phyloP scores from a whole-genome alignment of 2,329 filamentous ascomycete genomes.

The Claviceps digitariae region DNA sequence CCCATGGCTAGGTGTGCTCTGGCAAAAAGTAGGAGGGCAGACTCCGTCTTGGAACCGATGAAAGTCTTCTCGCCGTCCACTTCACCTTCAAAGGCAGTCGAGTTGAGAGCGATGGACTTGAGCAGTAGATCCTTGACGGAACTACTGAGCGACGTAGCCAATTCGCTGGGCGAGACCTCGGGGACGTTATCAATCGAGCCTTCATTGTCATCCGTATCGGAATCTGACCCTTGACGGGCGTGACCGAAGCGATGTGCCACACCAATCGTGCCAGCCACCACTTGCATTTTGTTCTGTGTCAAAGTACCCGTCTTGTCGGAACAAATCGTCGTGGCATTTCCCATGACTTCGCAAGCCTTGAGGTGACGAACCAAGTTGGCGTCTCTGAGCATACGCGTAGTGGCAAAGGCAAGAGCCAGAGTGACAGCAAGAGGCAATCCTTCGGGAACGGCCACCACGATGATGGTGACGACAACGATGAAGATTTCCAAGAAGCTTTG shows the following conservation, averaged over 20 bases:
- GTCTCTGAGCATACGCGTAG: slow-evolving; percentile 63
- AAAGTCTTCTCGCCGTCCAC: slow-evolving; percentile 53
- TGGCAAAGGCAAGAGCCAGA: slow-evolving; percentile 62
- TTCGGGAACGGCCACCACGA: slow-evolving; percentile 69
- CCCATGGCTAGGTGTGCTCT: slow-evolving; percentile 54
- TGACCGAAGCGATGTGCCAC: slow-evolving; percentile 41
- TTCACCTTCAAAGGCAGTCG: slow-evolving; percentile 64
- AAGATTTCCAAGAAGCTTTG: slow-evolving; percentile 65
- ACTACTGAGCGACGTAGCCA: slow-evolving; percentile 30
- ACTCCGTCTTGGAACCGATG: slow-evolving; percentile 68
- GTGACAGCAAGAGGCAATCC: slow-evolving; percentile 68
- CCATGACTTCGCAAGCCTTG: slow-evolving; percentile 71
- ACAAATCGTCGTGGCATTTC: slow-evolving; percentile 59
- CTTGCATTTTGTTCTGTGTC: slow-evolving; percentile 57
- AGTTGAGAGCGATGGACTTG: slow-evolving; percentile 51
- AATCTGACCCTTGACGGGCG: slow-evolving; percentile 13
- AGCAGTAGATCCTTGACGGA: slow-evolving; percentile 39
- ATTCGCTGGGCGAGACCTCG: slow-evolving; percentile 31
- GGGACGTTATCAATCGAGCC: slow-evolving; percentile 16
- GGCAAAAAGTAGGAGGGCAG: slow-evolving; percentile 57
- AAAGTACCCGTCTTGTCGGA: slow-evolving; percentile 56
- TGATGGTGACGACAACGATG: slow-evolving; percentile 66
- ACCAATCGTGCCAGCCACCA: slow-evolving; percentile 47
- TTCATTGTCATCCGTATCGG: slow-evolving; percentile 13
- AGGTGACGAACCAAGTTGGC: slow-evolving; percentile 66